Evolutionary conservation across 148 eudicot species (phyloP).

Genomic region (Mesembryanthemum crystallinum): DNA sequence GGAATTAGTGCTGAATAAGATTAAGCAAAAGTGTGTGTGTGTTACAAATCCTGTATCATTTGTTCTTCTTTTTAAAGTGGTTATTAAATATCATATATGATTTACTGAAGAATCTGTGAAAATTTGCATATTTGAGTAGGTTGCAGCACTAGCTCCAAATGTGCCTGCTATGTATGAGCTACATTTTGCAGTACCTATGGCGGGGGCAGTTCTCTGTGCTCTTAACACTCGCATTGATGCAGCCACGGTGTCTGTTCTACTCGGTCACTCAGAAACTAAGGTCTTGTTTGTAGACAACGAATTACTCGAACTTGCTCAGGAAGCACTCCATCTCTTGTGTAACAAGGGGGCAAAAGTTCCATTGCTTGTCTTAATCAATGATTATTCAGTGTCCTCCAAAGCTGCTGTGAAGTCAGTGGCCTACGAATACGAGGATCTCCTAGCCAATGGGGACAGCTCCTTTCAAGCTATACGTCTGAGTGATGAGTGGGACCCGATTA

Average conservation of each 20-base stretch:
- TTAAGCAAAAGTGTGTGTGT: too few species aligned
- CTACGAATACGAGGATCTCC: slow-evolving; percentile 44
- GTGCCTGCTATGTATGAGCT: slow-evolving; percentile 69
- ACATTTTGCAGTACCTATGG: slow-evolving; percentile 70
- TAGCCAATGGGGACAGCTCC: slow-evolving; percentile 37
- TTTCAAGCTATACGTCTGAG: slow-evolving; percentile 39
- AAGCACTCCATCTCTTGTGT: slow-evolving; percentile 40
- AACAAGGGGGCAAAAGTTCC: slow-evolving; percentile 30
- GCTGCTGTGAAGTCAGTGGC: neutral
- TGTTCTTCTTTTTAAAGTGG: neutral
- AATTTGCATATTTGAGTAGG: slow-evolving; percentile 33
- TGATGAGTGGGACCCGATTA: slow-evolving; percentile 59
- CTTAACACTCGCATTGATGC: slow-evolving; percentile 60
- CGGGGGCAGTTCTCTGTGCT: slow-evolving; percentile 53
- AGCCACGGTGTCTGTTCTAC: slow-evolving; percentile 38
- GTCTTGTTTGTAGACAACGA: slow-evolving; percentile 49
- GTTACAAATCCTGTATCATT: too few species aligned
- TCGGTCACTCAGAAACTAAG: slow-evolving; percentile 54
- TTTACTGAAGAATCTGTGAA: neutral
- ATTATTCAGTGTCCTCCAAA: slow-evolving; percentile 13
- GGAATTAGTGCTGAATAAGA: too few species aligned
- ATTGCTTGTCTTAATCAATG: slow-evolving; percentile 37
- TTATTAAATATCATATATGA: too few species aligned
- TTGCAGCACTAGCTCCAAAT: slow-evolving; percentile 57
- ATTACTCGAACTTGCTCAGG: slow-evolving; percentile 35